phyloP scores from a whole-genome alignment of 2,329 filamentous ascomycete genomes.

The Fusarium keratoplasticum region DNA sequence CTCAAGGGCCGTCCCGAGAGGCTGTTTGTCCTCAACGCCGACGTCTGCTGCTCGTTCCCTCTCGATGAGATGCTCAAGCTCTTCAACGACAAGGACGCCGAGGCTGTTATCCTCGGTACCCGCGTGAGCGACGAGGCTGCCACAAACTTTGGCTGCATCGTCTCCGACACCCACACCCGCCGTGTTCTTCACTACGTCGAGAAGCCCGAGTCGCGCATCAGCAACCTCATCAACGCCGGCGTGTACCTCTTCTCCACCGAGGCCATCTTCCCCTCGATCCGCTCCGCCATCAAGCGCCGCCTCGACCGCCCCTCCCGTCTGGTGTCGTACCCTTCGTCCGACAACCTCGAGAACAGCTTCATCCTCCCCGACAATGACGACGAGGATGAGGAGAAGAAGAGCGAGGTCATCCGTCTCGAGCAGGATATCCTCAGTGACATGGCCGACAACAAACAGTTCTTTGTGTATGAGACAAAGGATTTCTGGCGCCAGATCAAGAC shows the following conservation, averaged over 20 bases:
- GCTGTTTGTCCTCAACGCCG: conserved; percentile 97
- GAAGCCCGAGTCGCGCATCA: conserved; percentile 97
- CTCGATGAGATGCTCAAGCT: conserved; percentile 94
- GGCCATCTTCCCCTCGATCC: conserved; percentile 95
- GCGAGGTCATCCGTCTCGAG: conserved; percentile 91
- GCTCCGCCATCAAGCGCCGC: conserved; percentile 93
- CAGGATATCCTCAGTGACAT: conserved; percentile 97
- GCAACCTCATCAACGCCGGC: conserved; percentile 98
- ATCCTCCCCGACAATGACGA: conserved; percentile 63
- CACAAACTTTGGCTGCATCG: conserved; percentile 97
- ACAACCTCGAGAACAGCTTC: conserved; percentile 82
- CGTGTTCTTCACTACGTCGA: conserved; percentile 99
- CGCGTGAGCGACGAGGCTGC: conserved; percentile 91
- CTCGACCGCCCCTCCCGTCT: conserved; percentile 85
- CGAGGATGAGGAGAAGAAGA: conserved; percentile 82
- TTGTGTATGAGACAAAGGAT: conserved; percentile 97
- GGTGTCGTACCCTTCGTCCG: conserved; percentile 94
- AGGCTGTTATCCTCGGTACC: conserved; percentile 95
- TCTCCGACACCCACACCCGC: conserved; percentile 92
- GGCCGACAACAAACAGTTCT: conserved; percentile 97
- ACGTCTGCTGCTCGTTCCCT: conserved; percentile 99
- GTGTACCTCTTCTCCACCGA: conserved; percentile 98
- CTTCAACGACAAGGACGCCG: conserved; percentile 94
- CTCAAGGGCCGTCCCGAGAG: conserved; percentile 94
- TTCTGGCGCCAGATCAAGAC: conserved; percentile 99